Conservation (phyloP, 306 rosid species). For the Acacia acuminata region DNA sequence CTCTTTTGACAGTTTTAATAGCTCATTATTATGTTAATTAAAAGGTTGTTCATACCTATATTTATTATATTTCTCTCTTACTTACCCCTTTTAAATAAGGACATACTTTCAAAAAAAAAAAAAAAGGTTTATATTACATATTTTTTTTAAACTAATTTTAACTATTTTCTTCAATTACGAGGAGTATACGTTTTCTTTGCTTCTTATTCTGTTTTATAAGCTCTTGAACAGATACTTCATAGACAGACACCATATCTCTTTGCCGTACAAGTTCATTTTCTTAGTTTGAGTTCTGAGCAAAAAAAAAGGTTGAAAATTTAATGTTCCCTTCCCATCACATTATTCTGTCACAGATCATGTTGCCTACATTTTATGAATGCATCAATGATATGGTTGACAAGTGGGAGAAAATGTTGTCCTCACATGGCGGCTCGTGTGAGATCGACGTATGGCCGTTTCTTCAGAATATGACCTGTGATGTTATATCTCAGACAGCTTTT, state of each 20-base stretch:
- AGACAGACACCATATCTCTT: background rate
- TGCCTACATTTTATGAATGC: constrained; percentile 36
- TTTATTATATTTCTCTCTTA: too few species aligned
- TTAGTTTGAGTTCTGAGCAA: background rate
- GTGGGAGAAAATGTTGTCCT: constrained; percentile 42
- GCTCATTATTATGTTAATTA: too few species aligned
- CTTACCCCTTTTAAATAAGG: too few species aligned
- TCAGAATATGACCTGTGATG: constrained; percentile 36
- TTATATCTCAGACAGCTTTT: constrained; percentile 48
- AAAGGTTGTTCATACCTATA: too few species aligned
- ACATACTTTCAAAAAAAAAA: too few species aligned
- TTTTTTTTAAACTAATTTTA: too few species aligned
- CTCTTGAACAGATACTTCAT: background rate
- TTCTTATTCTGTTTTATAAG: background rate
- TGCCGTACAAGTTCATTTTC: background rate
- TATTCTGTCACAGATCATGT: constrained; percentile 34
- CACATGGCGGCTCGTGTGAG: constrained; percentile 35
- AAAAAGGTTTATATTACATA: too few species aligned
- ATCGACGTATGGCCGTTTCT: constrained; percentile 37
- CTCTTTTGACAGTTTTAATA: too few species aligned
- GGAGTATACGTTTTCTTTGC: background rate
- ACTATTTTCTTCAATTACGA: too few species aligned
- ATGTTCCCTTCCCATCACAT: background rate
- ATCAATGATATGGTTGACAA: constrained; percentile 36
- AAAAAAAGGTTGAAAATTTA: background rate